Percentiles rank a stretch among this genome's conserved stretches.
Conservation (phyloP, 2,329 filamentous ascomycete species). For the Colletotrichum horii region DNA sequence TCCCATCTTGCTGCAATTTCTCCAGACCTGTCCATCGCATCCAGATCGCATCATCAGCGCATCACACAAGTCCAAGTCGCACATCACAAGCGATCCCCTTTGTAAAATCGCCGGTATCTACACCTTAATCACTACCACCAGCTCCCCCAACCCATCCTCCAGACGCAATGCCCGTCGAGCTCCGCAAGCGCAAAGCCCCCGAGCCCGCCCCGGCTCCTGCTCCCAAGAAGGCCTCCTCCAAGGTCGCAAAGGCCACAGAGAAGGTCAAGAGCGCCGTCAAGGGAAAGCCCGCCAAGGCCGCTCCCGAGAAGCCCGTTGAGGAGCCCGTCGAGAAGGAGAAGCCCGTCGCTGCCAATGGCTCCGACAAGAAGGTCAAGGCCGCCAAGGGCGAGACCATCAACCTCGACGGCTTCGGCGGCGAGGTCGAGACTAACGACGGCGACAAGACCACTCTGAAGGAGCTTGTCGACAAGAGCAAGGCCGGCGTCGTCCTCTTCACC, state of each 20-base stretch:
- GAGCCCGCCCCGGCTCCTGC: conserved; percentile 48
- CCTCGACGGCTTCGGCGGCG: conserved; percentile 67
- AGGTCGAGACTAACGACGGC: conserved; percentile 87
- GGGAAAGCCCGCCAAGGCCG: conserved; percentile 27
- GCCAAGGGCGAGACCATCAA: conserved; percentile 60
- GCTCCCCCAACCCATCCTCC: neutral
- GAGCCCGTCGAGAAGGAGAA: conserved; percentile 13
- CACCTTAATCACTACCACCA: neutral
- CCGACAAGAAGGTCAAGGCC: conserved; percentile 44
- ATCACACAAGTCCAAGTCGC: neutral
- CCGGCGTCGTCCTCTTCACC: conserved; percentile 90
- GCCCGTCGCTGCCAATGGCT: conserved; percentile 35
- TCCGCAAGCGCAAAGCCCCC: conserved; percentile 67
- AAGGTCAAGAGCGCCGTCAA: conserved; percentile 39
- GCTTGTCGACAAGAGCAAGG: conserved; percentile 82
- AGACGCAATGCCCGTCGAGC: conserved; percentile 58
- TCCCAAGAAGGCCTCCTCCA: conserved; percentile 49
- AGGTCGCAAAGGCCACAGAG: conserved; percentile 39
- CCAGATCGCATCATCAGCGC: conserved; percentile 15
- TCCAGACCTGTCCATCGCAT: neutral
- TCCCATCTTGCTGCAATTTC: conserved; percentile 12
- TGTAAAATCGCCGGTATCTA: neutral
- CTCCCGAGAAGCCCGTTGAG: conserved; percentile 31
- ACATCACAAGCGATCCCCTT: conserved; percentile 2
- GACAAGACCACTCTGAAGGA: conserved; percentile 78